phyloP scores from a whole-genome alignment of 495 filamentous ascomycete genomes.

The Penicillium arizonense region DNA sequence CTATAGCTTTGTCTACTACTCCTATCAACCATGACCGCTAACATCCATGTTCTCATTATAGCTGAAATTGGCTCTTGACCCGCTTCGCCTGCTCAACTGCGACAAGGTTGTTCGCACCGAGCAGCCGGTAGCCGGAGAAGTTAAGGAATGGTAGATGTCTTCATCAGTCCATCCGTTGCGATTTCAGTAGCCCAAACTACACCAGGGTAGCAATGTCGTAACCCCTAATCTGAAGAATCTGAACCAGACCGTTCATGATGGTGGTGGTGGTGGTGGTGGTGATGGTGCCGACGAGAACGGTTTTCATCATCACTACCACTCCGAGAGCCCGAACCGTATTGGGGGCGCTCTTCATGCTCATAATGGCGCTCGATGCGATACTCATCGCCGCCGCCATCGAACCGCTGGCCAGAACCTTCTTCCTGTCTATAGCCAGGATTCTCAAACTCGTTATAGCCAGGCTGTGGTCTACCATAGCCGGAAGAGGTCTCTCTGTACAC shows the following conservation, averaged over 20 bases:
- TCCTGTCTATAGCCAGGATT: constrained; percentile 11
- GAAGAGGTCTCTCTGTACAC: constrained; percentile 14
- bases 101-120: constrained; percentile 62
- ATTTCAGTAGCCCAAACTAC: neutral
- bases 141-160: constrained; percentile 38
- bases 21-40: constrained; percentile 2
- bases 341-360: constrained; percentile 12
- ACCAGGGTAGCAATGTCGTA: neutral
- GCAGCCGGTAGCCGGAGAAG: constrained; percentile 34
- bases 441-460: constrained; percentile 18
- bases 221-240: constrained; percentile 21
- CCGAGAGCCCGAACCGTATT: constrained; percentile 11
- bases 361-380: constrained; percentile 6
- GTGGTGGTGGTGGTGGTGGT: constrained; percentile 40
- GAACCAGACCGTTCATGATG: constrained; percentile 21
- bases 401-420: constrained; percentile 18
- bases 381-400: constrained; percentile 6
- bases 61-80: constrained; percentile 66
- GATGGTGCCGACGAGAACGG: constrained; percentile 25
- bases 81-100: constrained; percentile 63
- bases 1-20: neutral
- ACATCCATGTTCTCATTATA: constrained; percentile 23
- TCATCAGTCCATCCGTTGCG: neutral
- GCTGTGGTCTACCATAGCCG: constrained; percentile 19
- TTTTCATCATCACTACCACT: constrained; percentile 19